Base-by-base conservation (phyloP, 2,329 filamentous ascomycete genomes). In the Ophiostoma piceae region DNA sequence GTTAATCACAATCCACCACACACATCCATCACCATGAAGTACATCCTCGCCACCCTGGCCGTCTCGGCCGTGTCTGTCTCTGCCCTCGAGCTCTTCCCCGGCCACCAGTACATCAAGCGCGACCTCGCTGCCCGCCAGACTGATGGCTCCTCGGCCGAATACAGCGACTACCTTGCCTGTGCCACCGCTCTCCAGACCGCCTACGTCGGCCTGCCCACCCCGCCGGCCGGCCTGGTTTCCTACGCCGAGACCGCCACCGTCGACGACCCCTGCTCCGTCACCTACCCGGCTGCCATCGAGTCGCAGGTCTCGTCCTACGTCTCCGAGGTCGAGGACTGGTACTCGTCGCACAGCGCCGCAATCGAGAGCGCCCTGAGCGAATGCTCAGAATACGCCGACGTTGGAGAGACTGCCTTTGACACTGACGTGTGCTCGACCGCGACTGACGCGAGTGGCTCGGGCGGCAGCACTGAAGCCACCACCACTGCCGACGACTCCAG, bases 81-180 rank as follows among this genome's bases (percentile, higher is more conserved):
- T 47, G 72, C 74, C 67, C 68, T 73, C 29, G 68, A 74, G 35
- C 69, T 72, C 54, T 71, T 68, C 67, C 73, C 72, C 1, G 72
- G 47, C 71, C 71, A 71, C 69, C 39, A 67, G 9, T 66, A 29
- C 57, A 62, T 68, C 32, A 69, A 69, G 51, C 74, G 74, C 70
- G 71, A 73, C 11, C 37, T 77, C 37, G 12, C 5, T 7, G 39
- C 71, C 57, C 75, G 75, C 69, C 75, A 77, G 69, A 75, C 76
- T 57, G 73, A 72, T 12, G 39, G 43, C 69, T 37, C 71, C 47
- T 39, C 66, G 2, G 16, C 57, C 32, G 22, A 43, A 2, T 37
- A 7, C 35, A 29, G 39, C 47, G 60, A 19, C 22, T 19, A 11
- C 37, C 39, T 26, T 3, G 69, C 71, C 35, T 78, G 77, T 67